Percentiles rank a stretch among this genome's conserved stretches.
Evolutionary conservation across 192 early-diverging fungal genomes (phyloP).

Genomic region (Umbelopsis sp.): DNA sequence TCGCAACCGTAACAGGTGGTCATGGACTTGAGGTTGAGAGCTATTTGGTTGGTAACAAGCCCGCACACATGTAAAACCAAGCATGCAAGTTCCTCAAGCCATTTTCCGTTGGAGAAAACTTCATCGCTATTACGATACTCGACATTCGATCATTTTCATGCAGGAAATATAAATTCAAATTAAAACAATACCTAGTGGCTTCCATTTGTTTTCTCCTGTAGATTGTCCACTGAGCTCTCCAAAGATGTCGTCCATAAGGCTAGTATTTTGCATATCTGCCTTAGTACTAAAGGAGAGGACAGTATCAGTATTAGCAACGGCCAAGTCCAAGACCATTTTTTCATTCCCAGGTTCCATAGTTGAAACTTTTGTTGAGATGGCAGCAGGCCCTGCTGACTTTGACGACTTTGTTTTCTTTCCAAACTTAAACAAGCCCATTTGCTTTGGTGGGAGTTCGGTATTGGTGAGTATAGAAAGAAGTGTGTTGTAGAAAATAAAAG

Average conservation of each 20-base stretch:
- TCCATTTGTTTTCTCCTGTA: background rate
- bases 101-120: background rate
- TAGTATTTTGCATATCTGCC: background rate
- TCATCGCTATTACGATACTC: background rate
- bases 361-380: background rate
- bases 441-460: background rate
- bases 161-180: background rate
- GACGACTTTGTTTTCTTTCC: slow-evolving; percentile 8
- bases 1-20: background rate
- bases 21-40: background rate
- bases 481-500: background rate
- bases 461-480: background rate
- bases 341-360: background rate
- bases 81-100: background rate
- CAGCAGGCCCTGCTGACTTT: background rate
- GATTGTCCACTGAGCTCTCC: background rate
- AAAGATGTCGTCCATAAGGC: slow-evolving; percentile 1
- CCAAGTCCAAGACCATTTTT: background rate
- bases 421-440: background rate
- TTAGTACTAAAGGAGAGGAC: background rate
- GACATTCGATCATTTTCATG: too few species aligned
- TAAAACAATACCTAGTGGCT: background rate
- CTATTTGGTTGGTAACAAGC: too few species aligned
- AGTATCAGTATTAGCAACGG: background rate
- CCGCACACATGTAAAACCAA: too few species aligned